A percentile compares a stretch with the other conserved stretches of the same genome.
Conservation (phyloP, 441 rosid genomes). For the Gossypium gossypioides region DNA sequence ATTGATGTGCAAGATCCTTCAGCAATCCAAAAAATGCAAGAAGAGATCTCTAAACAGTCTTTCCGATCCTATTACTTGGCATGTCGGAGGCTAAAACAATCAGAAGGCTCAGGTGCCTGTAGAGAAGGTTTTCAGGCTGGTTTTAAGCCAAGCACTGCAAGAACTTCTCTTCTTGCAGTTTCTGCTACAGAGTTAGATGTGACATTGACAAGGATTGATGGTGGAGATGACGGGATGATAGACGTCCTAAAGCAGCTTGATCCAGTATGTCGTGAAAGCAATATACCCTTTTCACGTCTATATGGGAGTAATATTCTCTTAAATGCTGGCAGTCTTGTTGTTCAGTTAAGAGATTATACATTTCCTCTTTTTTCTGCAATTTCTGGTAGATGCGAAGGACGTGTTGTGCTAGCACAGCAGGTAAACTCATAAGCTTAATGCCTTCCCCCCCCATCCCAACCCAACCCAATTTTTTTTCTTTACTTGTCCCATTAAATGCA, state of each 20-base stretch:
- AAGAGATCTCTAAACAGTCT: conserved; percentile 59
- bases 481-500: not conserved
- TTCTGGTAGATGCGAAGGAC: conserved; percentile 85
- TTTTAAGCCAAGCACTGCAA: conserved; percentile 64
- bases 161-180: conserved; percentile 75
- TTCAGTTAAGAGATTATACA: conserved; percentile 72
- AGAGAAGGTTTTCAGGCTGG: conserved; percentile 85
- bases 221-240: conserved; percentile 89
- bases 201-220: conserved; percentile 66
- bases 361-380: conserved; percentile 78
- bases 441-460: not conserved
- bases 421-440: conserved; percentile 27
- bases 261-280: conserved; percentile 61
- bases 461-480: not conserved
- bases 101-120: conserved; percentile 88
- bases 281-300: conserved; percentile 88
- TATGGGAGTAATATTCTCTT: conserved; percentile 75
- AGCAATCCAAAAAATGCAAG: conserved; percentile 52
- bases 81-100: conserved; percentile 61
- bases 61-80: conserved; percentile 84
- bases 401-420: conserved; percentile 94
- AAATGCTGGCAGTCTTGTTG: conserved; percentile 50
- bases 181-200: conserved; percentile 84
- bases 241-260: conserved; percentile 82
- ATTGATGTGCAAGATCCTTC: conserved; percentile 55